Evolutionary conservation across 23 red algal genomes (phyloP).

Genomic region (Cyanidium caldarium): DNA sequence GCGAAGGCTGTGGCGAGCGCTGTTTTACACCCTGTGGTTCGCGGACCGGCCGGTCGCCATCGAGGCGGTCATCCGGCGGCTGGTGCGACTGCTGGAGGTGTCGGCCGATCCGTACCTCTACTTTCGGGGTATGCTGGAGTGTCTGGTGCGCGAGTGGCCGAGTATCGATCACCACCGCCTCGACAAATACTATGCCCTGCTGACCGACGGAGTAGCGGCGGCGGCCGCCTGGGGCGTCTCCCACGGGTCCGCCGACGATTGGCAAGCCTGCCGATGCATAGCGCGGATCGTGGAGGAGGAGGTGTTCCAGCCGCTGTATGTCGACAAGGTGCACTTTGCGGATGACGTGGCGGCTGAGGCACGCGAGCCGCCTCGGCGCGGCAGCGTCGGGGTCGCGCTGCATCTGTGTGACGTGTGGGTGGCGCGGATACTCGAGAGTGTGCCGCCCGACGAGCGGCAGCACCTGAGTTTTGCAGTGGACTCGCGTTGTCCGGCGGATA

Average conservation of each 20-base stretch:
- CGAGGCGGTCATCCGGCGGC: neutral
- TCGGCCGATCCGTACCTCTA: neutral
- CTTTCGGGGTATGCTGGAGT: neutral
- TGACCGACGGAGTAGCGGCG: neutral
- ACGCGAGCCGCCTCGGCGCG: too few species aligned
- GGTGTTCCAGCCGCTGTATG: neutral
- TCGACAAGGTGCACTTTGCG: neutral
- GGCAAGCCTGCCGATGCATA: neutral
- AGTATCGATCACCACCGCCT: neutral
- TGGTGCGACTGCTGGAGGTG: neutral
- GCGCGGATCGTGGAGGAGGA: neutral
- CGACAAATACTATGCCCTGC: conserved; percentile 2
- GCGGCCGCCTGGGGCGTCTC: too few species aligned
- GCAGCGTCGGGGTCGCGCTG: neutral
- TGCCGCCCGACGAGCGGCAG: neutral
- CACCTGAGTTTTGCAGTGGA: neutral
- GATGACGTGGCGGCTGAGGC: neutral
- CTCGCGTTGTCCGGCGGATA: neutral
- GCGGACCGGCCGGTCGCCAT: neutral
- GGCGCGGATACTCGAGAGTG: neutral
- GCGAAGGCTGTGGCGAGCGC: conserved; percentile 2
- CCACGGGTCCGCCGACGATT: neutral
- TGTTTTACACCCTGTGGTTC: neutral
- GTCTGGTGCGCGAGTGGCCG: neutral
- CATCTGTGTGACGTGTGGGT: conserved; percentile 1